Evolutionary conservation across 2,329 filamentous ascomycete species (phyloP).

Genomic region (Phaeosphaeria sp.): DNA sequence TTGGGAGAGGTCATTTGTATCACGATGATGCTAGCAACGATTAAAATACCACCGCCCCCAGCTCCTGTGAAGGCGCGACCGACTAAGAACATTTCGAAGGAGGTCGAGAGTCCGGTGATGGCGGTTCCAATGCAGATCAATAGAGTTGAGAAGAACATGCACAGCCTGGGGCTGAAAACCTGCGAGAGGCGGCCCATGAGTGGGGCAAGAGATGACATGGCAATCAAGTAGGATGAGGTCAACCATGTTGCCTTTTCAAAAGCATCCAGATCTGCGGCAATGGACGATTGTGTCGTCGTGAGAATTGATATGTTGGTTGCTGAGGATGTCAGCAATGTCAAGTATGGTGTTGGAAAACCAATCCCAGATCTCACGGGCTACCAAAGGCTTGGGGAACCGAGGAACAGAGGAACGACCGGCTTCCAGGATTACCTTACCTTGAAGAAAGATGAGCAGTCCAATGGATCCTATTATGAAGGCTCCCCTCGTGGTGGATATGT

Average conservation of each 20-base stretch:
- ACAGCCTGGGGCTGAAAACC: constrained; percentile 73
- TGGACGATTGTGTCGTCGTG: constrained; percentile 78
- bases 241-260: constrained; percentile 81
- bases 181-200: constrained; percentile 74
- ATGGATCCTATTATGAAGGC: constrained; percentile 59
- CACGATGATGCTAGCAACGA: constrained; percentile 75
- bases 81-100: constrained; percentile 68
- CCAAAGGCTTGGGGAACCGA: too few species aligned
- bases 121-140: constrained; percentile 68
- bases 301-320: constrained; percentile 79
- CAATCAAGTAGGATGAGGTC: constrained; percentile 73
- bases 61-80: constrained; percentile 73
- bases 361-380: too few species aligned
- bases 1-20: constrained; percentile 74
- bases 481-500: constrained; percentile 37
- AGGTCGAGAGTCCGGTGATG: constrained; percentile 66
- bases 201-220: constrained; percentile 65
- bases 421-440: constrained; percentile 53
- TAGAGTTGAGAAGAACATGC: constrained; percentile 67
- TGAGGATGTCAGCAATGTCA: constrained; percentile 32
- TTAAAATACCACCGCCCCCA: constrained; percentile 75
- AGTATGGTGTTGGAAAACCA: too few species aligned
- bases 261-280: constrained; percentile 76
- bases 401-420: too few species aligned
- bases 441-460: constrained; percentile 65